Percentiles rank a stretch among this genome's conserved stretches.
Evolutionary conservation across 352 stramenopile genomes (phyloP).

Genomic region (Globisporangium iwayamae): DNA sequence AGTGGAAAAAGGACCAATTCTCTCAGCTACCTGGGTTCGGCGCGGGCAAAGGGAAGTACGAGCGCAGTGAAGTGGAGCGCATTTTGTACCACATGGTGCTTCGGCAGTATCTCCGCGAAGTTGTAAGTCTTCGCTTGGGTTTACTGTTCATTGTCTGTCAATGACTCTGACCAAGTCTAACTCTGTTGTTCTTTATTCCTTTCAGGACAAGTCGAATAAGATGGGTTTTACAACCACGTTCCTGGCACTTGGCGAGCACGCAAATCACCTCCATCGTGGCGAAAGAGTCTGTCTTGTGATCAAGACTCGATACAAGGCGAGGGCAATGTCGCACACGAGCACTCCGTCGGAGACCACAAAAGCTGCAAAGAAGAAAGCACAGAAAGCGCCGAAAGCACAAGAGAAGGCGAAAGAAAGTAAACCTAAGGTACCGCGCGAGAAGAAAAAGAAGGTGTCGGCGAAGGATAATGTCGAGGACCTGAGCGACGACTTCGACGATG

Average conservation of each 20-base stretch:
- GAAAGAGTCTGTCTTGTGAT: slow-evolving; percentile 76
- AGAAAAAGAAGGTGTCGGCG: slow-evolving; percentile 33
- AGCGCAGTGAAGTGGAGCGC: slow-evolving; percentile 74
- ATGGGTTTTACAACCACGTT: slow-evolving; percentile 86
- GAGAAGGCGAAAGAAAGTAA: slow-evolving; percentile 17
- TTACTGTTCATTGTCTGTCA: neutral
- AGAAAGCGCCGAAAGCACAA: slow-evolving; percentile 21
- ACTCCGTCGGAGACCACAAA: slow-evolving; percentile 17
- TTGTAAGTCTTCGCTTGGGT: slow-evolving; percentile 27
- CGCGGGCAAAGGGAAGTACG: slow-evolving; percentile 66
- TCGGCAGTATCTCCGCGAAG: slow-evolving; percentile 74
- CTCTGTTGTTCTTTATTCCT: neutral
- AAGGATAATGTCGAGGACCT: slow-evolving; percentile 57
- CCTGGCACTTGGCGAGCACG: slow-evolving; percentile 50
- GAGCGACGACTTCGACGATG: slow-evolving; percentile 58
- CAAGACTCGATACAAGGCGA: slow-evolving; percentile 63
- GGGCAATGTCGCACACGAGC: slow-evolving; percentile 21
- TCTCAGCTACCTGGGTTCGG: slow-evolving; percentile 57
- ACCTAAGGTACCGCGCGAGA: slow-evolving; percentile 28
- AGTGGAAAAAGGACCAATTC: slow-evolving; percentile 67
- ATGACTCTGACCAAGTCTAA: neutral
- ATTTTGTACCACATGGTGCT: slow-evolving; percentile 89
- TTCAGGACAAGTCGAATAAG: slow-evolving; percentile 72
- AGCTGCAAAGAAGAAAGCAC: slow-evolving; percentile 31
- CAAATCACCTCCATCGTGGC: slow-evolving; percentile 47